Evolutionary conservation across 306 rosid genomes (phyloP), one percentile per base, ranked within the genome.

Genomic region (Geum urbanum): DNA sequence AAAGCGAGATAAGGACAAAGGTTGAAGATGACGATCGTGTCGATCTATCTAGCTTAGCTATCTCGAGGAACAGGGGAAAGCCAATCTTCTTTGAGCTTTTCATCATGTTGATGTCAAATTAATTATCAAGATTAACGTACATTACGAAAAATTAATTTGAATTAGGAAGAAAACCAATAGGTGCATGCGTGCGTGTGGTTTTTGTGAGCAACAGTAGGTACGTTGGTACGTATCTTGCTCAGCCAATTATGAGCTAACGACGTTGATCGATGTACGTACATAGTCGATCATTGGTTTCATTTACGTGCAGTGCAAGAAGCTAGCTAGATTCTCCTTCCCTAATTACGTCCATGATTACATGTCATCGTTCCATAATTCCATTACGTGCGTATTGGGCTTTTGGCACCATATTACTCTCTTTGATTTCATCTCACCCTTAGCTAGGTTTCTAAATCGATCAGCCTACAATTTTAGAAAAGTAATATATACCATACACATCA

Each of bases 241-340:
- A 37, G 20, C 19, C 15, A 16, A 19, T 19, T 5, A 40, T 62
- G 66, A 62, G 39, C 3, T 4, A 51, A 67, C 9, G 5, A 13
- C 0, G 24, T 41, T 15, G 13, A n/a, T n/a, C n/a, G n/a, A n/a
- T n/a, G n/a, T n/a, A 48, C 3, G 9, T 27, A 27, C 32, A 2
- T 27, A 27, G 32, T 27, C 32, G 32, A 27, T 27, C 32, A 27
- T 27, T 27, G 32, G 32, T 27, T 27, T 39, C 9, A 6, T 2
- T 43, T 55, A 24, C 45, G 45, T 70, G 65, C 54, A 56, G 51
- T 55, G 74, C 74, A 70, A 44, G 54, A 7, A 54, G 73, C 32
- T 27, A 27, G 32, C 32, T 27, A 27, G 32, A 27, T 27, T 9
- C 15, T 16, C 18, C 9, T 19, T 19, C 13, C 14, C 40, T 13